Evolutionary conservation across 108 stramenopile genomes (phyloP), one percentile per base, ranked within the genome.

Genomic region (Licmophora abbreviata): DNA sequence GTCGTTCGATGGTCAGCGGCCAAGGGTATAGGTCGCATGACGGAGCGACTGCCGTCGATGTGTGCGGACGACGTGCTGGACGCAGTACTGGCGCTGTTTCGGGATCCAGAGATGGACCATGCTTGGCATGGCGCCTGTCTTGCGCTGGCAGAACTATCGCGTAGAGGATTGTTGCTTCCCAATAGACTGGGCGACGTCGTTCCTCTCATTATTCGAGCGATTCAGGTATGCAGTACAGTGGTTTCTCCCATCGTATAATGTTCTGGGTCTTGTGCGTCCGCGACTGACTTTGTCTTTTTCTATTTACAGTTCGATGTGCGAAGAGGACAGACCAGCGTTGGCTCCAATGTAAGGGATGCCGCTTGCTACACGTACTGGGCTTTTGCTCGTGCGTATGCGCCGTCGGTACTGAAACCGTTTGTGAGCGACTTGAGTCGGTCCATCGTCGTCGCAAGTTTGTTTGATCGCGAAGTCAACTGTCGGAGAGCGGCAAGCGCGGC

Each of bases 301-400:
- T n/a, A n/a, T n/a, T n/a, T n/a, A n/a, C 31, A 79, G 30, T 99
- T 89, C 59, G 99, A 99, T 63, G 76, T 93, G 12, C 74, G 82
- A 21, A 58, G 94, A 12, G 85, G 88, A 8, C 79, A 90, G 47
- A 74, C 85, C 22, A 90, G 93, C 49, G 89, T 98, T 0, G 99
- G 99, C 0, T 69, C 96, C 0, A 89, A 99, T 56, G 99, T 99
- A 25, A 66, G 99, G 14, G 99, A 99, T 66, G 95, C 99, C 1
- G 94, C 94, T 14, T 98, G 96, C 50, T 99, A 99, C 58, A 94
- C 95, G 8, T 95, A 87, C 60, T 99, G 99, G 99, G 96, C 99
- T 0, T 95, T 98, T 60, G 96, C 97, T 5, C 69, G 99, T 35
- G 97, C 99, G 5, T 99, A 98, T 60, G 71, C 73, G 20, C 95